These are phyloP conservation scores for Cutaneotrichosporon cyanovorans DNA, from an alignment of 1,284 basidiomycete genomes.

Conservation along the genomic window DNA sequence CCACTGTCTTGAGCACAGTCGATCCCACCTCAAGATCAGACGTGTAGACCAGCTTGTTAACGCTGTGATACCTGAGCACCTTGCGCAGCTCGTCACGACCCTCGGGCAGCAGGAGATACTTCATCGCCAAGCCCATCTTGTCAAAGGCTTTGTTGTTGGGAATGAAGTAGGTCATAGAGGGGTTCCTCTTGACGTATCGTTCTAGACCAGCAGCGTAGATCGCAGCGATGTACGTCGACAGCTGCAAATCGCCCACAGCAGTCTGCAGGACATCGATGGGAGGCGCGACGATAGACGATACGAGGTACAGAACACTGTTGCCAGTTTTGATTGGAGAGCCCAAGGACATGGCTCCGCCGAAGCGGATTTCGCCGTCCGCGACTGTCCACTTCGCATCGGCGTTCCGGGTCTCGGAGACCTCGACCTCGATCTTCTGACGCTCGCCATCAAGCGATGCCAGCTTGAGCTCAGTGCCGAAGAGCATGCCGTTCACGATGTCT, in stretches of 20 bases:
- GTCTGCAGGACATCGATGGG: constrained; percentile 75
- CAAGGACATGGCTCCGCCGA: constrained; percentile 75
- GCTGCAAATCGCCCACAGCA: constrained; percentile 69
- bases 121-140: constrained; percentile 78
- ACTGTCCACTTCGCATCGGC: constrained; percentile 46
- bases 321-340: constrained; percentile 58
- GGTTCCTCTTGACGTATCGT: constrained; percentile 58
- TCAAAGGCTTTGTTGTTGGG: constrained; percentile 84
- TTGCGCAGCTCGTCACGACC: constrained; percentile 70
- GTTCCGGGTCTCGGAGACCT: constrained; percentile 48
- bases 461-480: constrained; percentile 69
- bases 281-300: constrained; percentile 72
- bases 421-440: constrained; percentile 66
- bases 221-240: constrained; percentile 83
- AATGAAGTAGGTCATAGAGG: constrained; percentile 74
- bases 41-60: constrained; percentile 70
- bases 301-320: constrained; percentile 79
- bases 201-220: constrained; percentile 76
- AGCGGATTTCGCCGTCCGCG: constrained; percentile 57
- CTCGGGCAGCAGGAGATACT: constrained; percentile 64
- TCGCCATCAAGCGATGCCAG: constrained; percentile 60
- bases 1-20: constrained; percentile 38
- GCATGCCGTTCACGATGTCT: constrained; percentile 63
- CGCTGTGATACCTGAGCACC: constrained; percentile 76
- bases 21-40: constrained; percentile 43